A percentile compares a stretch with the other conserved stretches of the same genome.
Evolutionary conservation across 495 filamentous ascomycete species (phyloP).

Genomic region (Neurospora sp.): DNA sequence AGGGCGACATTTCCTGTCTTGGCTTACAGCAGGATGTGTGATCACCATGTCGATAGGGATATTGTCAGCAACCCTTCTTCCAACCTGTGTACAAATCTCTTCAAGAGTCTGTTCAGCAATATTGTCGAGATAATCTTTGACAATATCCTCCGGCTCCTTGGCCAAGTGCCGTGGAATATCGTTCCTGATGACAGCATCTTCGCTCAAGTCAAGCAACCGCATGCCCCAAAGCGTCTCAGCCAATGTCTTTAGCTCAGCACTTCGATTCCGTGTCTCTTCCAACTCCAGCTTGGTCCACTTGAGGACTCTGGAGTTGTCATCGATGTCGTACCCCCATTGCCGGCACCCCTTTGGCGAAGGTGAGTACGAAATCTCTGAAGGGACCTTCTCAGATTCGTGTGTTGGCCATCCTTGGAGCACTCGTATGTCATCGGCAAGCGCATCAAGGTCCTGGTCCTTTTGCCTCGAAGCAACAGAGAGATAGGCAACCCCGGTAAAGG

Average conservation of each 20-base stretch:
- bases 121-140: conserved; percentile 21
- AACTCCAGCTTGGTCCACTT: conserved; percentile 26
- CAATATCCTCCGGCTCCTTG: conserved; percentile 23
- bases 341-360: conserved; percentile 7
- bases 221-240: conserved; percentile 12
- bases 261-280: conserved; percentile 7
- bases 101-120: conserved; percentile 15
- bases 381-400: conserved; percentile 16
- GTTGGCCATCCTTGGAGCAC: conserved; percentile 19
- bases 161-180: conserved; percentile 20
- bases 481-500: conserved; percentile 19
- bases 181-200: conserved; percentile 9
- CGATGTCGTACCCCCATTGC: conserved; percentile 28
- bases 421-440: conserved; percentile 10
- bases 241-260: conserved; percentile 9
- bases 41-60: conserved; percentile 23
- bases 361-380: conserved; percentile 24
- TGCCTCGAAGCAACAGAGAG: conserved; percentile 6
- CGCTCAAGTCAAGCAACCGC: conserved; percentile 7
- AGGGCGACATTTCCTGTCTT: not conserved
- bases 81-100: conserved; percentile 7
- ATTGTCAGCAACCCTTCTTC: conserved; percentile 5
- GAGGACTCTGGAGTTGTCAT: conserved; percentile 19
- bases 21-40: conserved; percentile 25
- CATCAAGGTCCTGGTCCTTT: conserved; percentile 8